Evolutionary conservation across 2,329 filamentous ascomycete genomes (phyloP).

Genomic region (Neonectria magnoliae): DNA sequence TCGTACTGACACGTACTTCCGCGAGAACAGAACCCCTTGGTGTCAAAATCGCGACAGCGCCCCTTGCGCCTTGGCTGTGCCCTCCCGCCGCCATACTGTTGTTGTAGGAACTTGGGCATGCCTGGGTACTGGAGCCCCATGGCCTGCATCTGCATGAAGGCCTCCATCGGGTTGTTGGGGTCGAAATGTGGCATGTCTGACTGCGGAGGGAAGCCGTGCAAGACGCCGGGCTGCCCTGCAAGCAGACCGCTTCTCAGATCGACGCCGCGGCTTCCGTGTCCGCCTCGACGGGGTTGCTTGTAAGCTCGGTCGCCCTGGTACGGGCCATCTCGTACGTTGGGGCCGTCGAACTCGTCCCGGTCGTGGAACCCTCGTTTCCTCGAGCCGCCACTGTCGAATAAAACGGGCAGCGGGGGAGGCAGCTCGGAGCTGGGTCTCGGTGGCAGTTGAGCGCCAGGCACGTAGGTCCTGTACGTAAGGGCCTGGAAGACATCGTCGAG

Average conservation of each 20-base stretch:
- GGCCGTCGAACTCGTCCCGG: slow-evolving; percentile 30
- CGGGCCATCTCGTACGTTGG: slow-evolving; percentile 39
- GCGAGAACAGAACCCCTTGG: slow-evolving; percentile 75
- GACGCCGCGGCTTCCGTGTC: slow-evolving; percentile 43
- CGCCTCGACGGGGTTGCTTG: slow-evolving; percentile 70
- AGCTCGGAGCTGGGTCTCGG: slow-evolving; percentile 39
- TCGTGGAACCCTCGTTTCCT: slow-evolving; percentile 52
- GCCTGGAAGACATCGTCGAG: slow-evolving; percentile 77
- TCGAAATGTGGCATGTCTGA: slow-evolving; percentile 61
- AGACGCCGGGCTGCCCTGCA: slow-evolving; percentile 14
- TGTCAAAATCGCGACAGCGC: slow-evolving; percentile 76
- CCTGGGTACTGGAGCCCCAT: slow-evolving; percentile 56
- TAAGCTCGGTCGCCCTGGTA: slow-evolving; percentile 54
- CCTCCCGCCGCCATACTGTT: slow-evolving; percentile 37
- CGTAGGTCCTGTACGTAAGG: slow-evolving; percentile 69
- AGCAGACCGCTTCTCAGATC: slow-evolving; percentile 35
- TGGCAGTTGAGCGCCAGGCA: slow-evolving; percentile 62
- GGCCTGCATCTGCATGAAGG: slow-evolving; percentile 70
- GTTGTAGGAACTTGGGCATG: slow-evolving; percentile 53
- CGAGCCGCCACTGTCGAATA: slow-evolving; percentile 31
- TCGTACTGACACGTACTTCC: slow-evolving; percentile 75
- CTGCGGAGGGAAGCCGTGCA: slow-evolving; percentile 30
- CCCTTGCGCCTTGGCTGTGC: slow-evolving; percentile 51
- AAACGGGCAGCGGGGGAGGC: slow-evolving; percentile 32
- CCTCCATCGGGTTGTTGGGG: slow-evolving; percentile 68